Evolutionary conservation across 1,284 basidiomycete species (phyloP), one percentile per base, ranked within the genome.

Genomic region (Polyporus tsugae): DNA sequence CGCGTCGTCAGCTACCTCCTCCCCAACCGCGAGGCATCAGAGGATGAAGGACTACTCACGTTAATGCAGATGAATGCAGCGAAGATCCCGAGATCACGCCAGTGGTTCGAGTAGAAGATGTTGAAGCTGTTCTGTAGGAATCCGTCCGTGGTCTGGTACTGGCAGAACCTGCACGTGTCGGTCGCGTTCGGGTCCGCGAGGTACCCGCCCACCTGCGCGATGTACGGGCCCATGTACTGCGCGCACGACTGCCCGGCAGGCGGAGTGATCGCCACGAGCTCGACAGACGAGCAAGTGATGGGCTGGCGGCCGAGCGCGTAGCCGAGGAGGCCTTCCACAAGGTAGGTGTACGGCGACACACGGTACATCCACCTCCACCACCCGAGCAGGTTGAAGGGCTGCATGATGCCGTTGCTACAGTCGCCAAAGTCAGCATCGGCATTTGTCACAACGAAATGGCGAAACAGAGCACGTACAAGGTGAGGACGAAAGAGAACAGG

Each of bases 341-440:
- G 80, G 74, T 91, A 91, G 9, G 91, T 93, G 80, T 89, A 94
- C 0, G 94, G 94, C 2, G 92, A 92, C 6, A 93, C 79, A 61
- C 85, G 86, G 80, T 95, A 93, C 90, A 95, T 93, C 91, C 93
- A 95, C 72, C 83, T 82, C 93, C 93, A 95, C 90, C 92, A 95
- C 6, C 89, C 90, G 6, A 95, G 86, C 17, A 84, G 78, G 6
- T 82, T 75, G 80, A 82, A 91, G 0, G 90, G 90, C 76, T 92
- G 90, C 60, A 91, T 71, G 33, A 91, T 88, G 73, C 90, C 90
- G 69, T 90, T 87, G 79, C 86, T 89, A 62, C 39, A n/a, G 35
- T 22, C n/a, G 70, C 62, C 70, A 71, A 46, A 6, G 35, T 62
- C 33, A 38, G 61, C 13, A 29, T 25, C 22, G 11, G 22, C 22